Base-by-base conservation (phyloP, 192 early-diverging fungal genomes). In the Coemansia sp. region DNA sequence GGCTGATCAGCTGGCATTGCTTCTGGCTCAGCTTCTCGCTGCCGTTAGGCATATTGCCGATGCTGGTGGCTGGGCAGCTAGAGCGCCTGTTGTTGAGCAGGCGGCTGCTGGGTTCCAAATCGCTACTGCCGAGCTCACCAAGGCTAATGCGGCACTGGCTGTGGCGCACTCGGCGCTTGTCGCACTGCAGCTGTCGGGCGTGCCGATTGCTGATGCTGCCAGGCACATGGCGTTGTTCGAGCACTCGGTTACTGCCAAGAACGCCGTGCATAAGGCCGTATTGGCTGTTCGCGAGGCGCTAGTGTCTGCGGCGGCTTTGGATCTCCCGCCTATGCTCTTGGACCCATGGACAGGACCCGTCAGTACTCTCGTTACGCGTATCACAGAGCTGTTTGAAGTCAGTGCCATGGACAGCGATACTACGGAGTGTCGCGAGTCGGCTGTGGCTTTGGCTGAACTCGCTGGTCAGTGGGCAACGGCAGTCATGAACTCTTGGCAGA, bases 401-500 rank as follows among this genome's bases (percentile, higher is more conserved):
- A 22, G 10, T 3, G 1, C 1, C 16, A 27, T 20, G 61, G 38
- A 38, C 10, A 20, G 60, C 59, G 49, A 10, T 10, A 1, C 7
- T 18, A 55, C 3, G 1, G 54, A 67, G 13, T 5, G 29, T 13
- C 15, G 15, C 62, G 52, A 54, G 5, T 31, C 55, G 15, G 15
- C 33, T 16, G 20, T 15, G n/a, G 29, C 47, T 5, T 16, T 71
- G 52, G 80, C 80, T 2, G 73, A 57, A 8, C 44, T 70, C 3
- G 72, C 73, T 6, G 81, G 70, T 7, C 76, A 72, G 64, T 77
- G 76, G 81, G 67, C 65, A 0, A 84, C 77, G 1, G 77, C 72
- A 2, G 76, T 78, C 16, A 75, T 84, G 81, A 60, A 75, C 63
- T 76, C 70, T 40, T 84, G 81, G 81, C 81, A 84, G 64, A 57